Evolutionary conservation across 2,329 filamentous ascomycete species (phyloP).

Genomic region (Fusarium chaquense): DNA sequence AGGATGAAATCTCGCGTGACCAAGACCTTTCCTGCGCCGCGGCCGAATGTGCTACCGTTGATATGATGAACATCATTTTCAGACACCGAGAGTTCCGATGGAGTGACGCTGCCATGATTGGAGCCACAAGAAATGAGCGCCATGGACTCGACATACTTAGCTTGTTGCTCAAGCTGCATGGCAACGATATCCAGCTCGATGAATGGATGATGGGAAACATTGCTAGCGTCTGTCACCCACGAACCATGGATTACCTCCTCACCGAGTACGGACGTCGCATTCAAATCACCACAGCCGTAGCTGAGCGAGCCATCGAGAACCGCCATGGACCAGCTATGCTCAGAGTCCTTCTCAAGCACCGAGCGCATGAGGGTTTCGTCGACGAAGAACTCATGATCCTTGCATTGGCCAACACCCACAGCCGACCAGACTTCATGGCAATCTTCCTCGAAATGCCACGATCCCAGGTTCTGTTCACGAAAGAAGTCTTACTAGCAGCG

Average conservation of each 20-base stretch:
- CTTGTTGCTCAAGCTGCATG: constrained; percentile 19
- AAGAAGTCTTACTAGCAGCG: constrained; percentile 25
- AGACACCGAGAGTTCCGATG: constrained; percentile 22
- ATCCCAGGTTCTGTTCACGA: constrained; percentile 20
- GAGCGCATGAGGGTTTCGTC: constrained; percentile 21
- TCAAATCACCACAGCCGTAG: constrained; percentile 20
- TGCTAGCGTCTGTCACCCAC: constrained; percentile 22
- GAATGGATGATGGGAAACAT: constrained; percentile 35
- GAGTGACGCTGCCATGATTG: constrained; percentile 27
- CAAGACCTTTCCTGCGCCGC: constrained; percentile 28
- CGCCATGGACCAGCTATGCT: constrained; percentile 32
- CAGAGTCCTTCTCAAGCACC: constrained; percentile 28
- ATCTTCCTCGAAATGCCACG: constrained; percentile 29
- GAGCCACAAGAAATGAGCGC: constrained; percentile 23
- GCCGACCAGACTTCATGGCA: constrained; percentile 30
- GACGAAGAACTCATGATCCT: constrained; percentile 24
- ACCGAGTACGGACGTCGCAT: constrained; percentile 17
- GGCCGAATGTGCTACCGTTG: constrained; percentile 18
- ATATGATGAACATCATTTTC: constrained; percentile 25
- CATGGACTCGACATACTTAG: constrained; percentile 19
- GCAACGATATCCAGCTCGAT: constrained; percentile 12
- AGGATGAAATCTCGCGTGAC: constrained; percentile 26
- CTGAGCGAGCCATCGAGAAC: constrained; percentile 27
- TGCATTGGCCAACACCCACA: constrained; percentile 23
- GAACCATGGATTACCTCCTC: constrained; percentile 28